These are phyloP conservation scores for Acanthamoeba rhysodes DNA, from an alignment of 208 protist genomes.

Conservation along the genomic window DNA sequence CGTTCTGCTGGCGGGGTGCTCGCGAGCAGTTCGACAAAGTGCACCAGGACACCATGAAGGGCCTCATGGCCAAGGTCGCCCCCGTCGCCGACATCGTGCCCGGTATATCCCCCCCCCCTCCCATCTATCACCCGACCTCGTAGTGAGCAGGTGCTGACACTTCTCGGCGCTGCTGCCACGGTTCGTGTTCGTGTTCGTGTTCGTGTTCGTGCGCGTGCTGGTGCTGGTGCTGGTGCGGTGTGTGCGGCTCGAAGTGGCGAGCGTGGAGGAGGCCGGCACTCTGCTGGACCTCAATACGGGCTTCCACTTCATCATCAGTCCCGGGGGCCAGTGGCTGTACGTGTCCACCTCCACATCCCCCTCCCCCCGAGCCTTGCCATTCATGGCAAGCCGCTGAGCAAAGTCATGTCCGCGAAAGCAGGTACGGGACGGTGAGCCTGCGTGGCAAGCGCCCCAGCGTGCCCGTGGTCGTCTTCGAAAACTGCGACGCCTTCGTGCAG, in stretches of 20 bases:
- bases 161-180: no score
- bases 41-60: slow-evolving; percentile 2
- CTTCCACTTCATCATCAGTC: neutral
- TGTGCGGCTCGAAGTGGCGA: neutral
- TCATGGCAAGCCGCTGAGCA: no score
- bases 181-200: neutral
- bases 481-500: neutral
- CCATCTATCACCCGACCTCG: neutral
- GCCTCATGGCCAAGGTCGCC: neutral
- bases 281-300: slow-evolving; percentile 1
- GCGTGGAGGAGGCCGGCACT: neutral
- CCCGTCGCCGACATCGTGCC: neutral
- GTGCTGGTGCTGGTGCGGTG: neutral
- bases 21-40: neutral
- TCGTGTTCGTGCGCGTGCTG: neutral
- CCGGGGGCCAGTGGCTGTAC: neutral
- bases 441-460: neutral
- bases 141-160: neutral
- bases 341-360: neutral
- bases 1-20: neutral
- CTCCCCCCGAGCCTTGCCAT: no score
- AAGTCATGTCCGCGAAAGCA: neutral
- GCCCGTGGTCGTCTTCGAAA: slow-evolving; percentile 6
- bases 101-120: neutral
- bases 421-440: neutral